Evolutionary conservation across 495 filamentous ascomycete genomes (phyloP), one percentile per base, ranked within the genome.

Genomic region (Astrothelium subdiscretum): DNA sequence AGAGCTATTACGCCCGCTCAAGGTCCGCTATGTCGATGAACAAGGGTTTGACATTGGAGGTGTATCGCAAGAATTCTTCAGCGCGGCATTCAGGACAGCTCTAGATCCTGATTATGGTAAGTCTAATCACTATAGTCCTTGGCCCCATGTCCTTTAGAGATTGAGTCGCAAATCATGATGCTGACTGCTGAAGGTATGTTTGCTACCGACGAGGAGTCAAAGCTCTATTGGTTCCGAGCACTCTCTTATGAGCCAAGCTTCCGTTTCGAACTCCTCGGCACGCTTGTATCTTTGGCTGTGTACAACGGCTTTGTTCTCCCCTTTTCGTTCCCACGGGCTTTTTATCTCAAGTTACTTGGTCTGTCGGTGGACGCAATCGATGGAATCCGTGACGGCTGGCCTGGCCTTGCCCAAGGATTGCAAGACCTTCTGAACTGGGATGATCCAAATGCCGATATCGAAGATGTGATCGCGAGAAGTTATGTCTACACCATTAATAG

Each of bases 1-100:
- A 29, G 89, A 96, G 73, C 77, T 97, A 3, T 77, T 91, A 73
- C 82, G 87, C 32, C 94, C 94, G 0, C 76, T 98, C 31, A 96
- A 95, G 64, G 87, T 98, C 31, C 84, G 88, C 51, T 84, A 97
- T 66, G 20, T 88, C 69, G 80, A 85, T 24, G 80, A 80, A 62
- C 87, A 95, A 68, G 94, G 94, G 1, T 79, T 92, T 22, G 94
- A 98, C 74, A 88, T 91, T 61, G 94, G 94, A 60, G 94, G 94
- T 58, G 90, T 97, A 3, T 90, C 95, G 64, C 91, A 92, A 69
- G 94, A 98, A 63, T 97, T 96, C 74, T 97, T 98, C 76, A 84
- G 88, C 32, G 68, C 96, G 40, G 83, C 88, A 59, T 83, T 95
- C 66, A 83, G 78, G 4, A 86, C 95, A 68, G 87, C 86, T 2